Percentiles rank a stretch among this genome's conserved stretches.
Conservation (phyloP, 192 early-diverging fungal species). For the Backusella westeae region DNA sequence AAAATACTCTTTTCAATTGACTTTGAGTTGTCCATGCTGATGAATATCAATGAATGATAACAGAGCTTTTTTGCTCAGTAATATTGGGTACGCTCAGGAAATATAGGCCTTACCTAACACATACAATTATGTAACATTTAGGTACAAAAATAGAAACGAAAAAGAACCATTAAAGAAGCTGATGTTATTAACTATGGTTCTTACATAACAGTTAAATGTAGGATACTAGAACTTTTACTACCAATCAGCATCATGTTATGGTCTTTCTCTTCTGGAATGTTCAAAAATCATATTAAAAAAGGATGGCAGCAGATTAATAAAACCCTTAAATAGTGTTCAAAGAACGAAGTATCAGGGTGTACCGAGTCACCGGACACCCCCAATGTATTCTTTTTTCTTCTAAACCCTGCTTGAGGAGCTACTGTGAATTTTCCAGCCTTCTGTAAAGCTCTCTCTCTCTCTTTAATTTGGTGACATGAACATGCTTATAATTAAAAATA, state of each 20-base stretch:
- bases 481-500: too few species aligned
- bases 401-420: neutral
- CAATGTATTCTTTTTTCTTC: neutral
- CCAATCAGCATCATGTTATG: too few species aligned
- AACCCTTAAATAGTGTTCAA: neutral
- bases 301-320: neutral
- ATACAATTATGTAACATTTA: neutral
- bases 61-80: neutral
- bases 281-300: neutral
- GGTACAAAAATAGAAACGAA: neutral
- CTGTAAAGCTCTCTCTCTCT: neutral
- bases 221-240: too few species aligned
- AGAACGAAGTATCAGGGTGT: neutral
- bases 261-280: too few species aligned
- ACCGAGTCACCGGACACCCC: neutral
- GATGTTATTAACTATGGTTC: too few species aligned
- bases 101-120: neutral
- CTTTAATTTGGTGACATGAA: too few species aligned
- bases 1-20: neutral
- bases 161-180: neutral
- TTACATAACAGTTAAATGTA: too few species aligned
- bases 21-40: neutral
- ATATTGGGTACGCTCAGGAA: neutral
- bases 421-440: neutral
- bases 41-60: too few species aligned